Base-by-base conservation (phyloP, 306 rosid genomes). In the Acacia confusa region DNA sequence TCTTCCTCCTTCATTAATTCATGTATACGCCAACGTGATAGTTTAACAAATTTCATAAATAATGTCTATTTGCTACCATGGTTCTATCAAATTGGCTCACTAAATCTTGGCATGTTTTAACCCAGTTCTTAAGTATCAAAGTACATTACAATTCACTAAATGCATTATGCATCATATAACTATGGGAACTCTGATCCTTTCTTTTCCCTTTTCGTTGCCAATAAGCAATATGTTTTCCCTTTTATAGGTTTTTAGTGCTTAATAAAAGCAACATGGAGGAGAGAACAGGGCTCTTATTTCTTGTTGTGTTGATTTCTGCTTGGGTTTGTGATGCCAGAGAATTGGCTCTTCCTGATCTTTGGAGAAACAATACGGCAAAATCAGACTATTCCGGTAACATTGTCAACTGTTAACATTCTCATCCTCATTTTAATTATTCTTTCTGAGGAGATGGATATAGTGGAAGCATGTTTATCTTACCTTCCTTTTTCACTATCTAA, bases 281-380 rank as follows among this genome's bases (percentile, higher is more conserved):
- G 84, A 86, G 90, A 83, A 64, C 81, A 80, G 92, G 92, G 82
- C 11, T 92, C 19, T 68, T 92, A 10, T 72, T 94, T 84, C 82
- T 92, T 36, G 70, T 88, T 74, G 36, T 90, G 72, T 73, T 92
- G 76, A 88, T 83, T 82, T 88, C 87, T 82, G 78, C 87, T 77
- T 92, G 91, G 90, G 78, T 70, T 74, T 88, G 91, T 85, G 85
- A 87, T 78, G 90, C 95, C 76, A 87, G 84, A 34, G 70, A 34
- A 11, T 66, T 78, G 63, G 75, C 75, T 72, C 73, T 80, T 2
- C 28, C 48, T 70, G 60, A 36, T 78, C 52, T 53, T 41, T 78
- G 58, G 75, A 34, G 27, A 41, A 30, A 43, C 38, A 44, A 20
- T 34, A 61, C 67, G 6, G 20, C 30, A 77, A 75, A 45, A 5